Evolutionary conservation across 352 stramenopile genomes (phyloP).

Genomic region (Pythium sp.): DNA sequence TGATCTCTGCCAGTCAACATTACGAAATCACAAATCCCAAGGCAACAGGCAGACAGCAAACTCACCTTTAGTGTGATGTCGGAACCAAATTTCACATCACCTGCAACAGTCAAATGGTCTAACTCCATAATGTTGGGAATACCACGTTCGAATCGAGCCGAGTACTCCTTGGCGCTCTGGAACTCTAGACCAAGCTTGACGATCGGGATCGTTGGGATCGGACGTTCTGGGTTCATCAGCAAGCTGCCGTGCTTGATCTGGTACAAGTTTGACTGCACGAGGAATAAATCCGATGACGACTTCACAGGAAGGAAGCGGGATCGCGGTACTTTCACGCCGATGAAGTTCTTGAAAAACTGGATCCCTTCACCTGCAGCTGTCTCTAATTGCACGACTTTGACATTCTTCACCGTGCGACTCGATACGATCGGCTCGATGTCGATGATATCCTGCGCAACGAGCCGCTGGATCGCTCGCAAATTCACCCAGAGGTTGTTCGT

Average conservation of each 20-base stretch:
- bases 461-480: conserved; percentile 94
- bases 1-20: neutral
- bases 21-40: neutral
- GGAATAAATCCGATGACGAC: conserved; percentile 97
- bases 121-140: conserved; percentile 93
- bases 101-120: conserved; percentile 91
- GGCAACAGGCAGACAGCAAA: conserved; percentile 8
- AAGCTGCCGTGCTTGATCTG: conserved; percentile 91
- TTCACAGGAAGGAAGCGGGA: conserved; percentile 98
- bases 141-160: conserved; percentile 78
- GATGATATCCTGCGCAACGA: conserved; percentile 96
- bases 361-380: conserved; percentile 97
- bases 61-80: conserved; percentile 90
- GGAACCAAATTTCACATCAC: conserved; percentile 92
- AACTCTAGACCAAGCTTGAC: conserved; percentile 93
- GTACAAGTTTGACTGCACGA: conserved; percentile 93
- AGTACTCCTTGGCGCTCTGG: conserved; percentile 86
- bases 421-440: conserved; percentile 96
- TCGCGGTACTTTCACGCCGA: conserved; percentile 94
- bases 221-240: conserved; percentile 82
- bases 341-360: conserved; percentile 97
- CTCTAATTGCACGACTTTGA: conserved; percentile 93
- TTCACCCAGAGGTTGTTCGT: conserved; percentile 99
- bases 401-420: conserved; percentile 95
- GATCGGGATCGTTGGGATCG: conserved; percentile 86